Evolutionary conservation across 495 filamentous ascomycete genomes (phyloP), one percentile per base, ranked within the genome.

Genomic region (Lasiosphaeria hispida): DNA sequence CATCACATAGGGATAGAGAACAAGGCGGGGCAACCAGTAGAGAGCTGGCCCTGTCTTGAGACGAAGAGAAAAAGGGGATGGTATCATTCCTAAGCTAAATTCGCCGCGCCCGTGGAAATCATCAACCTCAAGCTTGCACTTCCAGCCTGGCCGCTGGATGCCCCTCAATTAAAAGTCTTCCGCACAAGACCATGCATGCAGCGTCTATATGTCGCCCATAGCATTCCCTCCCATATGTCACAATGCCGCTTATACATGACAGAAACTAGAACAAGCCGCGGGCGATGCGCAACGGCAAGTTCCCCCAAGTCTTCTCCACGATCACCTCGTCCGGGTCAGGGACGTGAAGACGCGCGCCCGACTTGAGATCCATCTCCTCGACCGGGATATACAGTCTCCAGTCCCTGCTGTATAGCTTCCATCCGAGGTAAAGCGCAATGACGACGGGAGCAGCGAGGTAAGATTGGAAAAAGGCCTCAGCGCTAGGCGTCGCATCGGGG

Each of bases 311-410:
- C 58, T 66, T 64, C 40, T 5, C 23, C 23, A 30, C 23, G 5
- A 30, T 30, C 23, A 30, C 23, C 23, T 30, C 23, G 23, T 30
- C 23, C 23, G 23, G 23, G 23, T 30, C 23, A 5, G 23, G 23
- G 5, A 30, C 23, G 5, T 30, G 23, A 5, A 30, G 23, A 30
- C 23, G 23, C 23, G 23, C 23, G 14, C 71, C 72, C 10, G 61
- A 68, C 39, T 50, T 63, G 9, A 77, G 70, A 44, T 77, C 73
- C 14, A 77, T 68, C 19, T 75, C 72, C 15, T 60, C 38, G 0
- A 74, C 62, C 0, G 65, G 64, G 14, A 92, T 68, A 68, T 90
- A 89, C 49, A 93, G 60, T 44, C 89, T 84, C 50, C 90, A 82
- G 55, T 88, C 79, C 15, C 89, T 84, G 3, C 86, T 87, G 57